These are phyloP conservation scores for Cercospora nicotianae DNA, from an alignment of 2,329 filamentous ascomycete species.

Conservation along the genomic window DNA sequence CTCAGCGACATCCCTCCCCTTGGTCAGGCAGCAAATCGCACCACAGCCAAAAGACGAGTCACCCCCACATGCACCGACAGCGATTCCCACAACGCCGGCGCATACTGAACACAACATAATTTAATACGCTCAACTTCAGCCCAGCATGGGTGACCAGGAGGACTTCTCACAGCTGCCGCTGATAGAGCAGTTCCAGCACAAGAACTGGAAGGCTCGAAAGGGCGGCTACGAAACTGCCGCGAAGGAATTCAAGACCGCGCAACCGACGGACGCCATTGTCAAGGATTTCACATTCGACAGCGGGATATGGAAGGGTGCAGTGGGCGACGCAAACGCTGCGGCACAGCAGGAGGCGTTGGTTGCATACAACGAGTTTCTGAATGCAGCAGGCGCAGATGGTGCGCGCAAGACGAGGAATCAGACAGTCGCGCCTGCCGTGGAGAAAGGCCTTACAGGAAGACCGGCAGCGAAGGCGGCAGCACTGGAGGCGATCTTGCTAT, in stretches of 20 bases:
- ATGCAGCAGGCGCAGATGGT: slow-evolving; percentile 80
- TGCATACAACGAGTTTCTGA: slow-evolving; percentile 86
- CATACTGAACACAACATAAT: slow-evolving; percentile 4
- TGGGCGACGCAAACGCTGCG: slow-evolving; percentile 92
- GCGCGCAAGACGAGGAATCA: slow-evolving; percentile 65
- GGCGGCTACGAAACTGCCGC: slow-evolving; percentile 89
- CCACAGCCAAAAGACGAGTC: neutral
- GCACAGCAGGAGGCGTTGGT: slow-evolving; percentile 91
- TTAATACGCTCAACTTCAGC: neutral
- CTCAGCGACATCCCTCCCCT: neutral
- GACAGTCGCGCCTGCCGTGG: slow-evolving; percentile 76
- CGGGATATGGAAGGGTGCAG: slow-evolving; percentile 85
- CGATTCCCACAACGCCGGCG: neutral
- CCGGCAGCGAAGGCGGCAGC: slow-evolving; percentile 85
- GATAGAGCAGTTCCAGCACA: slow-evolving; percentile 79
- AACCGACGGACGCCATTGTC: slow-evolving; percentile 82
- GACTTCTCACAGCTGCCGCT: slow-evolving; percentile 79
- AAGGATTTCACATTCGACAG: slow-evolving; percentile 83
- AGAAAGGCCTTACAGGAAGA: slow-evolving; percentile 89
- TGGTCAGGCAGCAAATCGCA: slow-evolving; percentile 2
- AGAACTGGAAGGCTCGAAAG: slow-evolving; percentile 98
- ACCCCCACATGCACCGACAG: slow-evolving; percentile 5
- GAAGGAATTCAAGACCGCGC: slow-evolving; percentile 79
- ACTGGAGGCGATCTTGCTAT: slow-evolving; percentile 80
- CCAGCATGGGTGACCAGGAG: slow-evolving; percentile 77